Base-by-base conservation (phyloP, 495 filamentous ascomycete species). In the Aeminium ludgeri region DNA sequence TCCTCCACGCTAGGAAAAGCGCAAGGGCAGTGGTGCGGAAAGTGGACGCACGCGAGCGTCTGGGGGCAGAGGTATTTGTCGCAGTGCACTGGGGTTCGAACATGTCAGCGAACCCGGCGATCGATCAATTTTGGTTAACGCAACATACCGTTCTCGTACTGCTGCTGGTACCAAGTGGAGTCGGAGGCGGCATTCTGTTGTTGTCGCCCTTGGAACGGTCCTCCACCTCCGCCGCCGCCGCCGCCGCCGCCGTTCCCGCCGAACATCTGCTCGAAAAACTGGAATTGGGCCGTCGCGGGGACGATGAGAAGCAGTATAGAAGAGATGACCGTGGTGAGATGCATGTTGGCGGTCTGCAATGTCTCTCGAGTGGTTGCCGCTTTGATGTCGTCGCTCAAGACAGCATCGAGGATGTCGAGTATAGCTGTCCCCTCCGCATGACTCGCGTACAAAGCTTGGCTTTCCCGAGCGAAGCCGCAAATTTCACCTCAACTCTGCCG, bases 21-120 rank as follows among this genome's bases (percentile, higher is more conserved):
- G 59, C 86, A 95, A 6, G 86, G 86, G 57, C 86, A 95, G 61
- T 95, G 86, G 59, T 92, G 85, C 6, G 86, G 85, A 67, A 91
- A 83, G 55, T 82, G 75, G 1, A 95, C 86, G 64, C 86, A 95
- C 5, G 83, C 78, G 18, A 94, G 71, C 3, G 84, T 94, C 38
- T 74, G 78, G 0, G 86, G 86, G 54, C 86, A 94, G n/a, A 93
- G 73, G 56, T 92, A 95, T 51, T 85, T 82, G 44, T 78, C 70
- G 65, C 86, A 95, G 55, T 72, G 74, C 7, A 79, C 73, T 80
- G 44, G 46, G 12, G 8, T 6, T 11, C 13, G 19, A 6, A 44
- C 13, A 6, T n/a, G 28, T 45, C 13, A 40, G 30, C 29, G 27
- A 25, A 34, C 34, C 38, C 5, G 11, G 11, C 34, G 23, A 18